A percentile compares a stretch with the other conserved stretches of the same genome.
These are phyloP conservation scores for Salix exigua DNA, from an alignment of 345 rosid species.

Conservation along the genomic window DNA sequence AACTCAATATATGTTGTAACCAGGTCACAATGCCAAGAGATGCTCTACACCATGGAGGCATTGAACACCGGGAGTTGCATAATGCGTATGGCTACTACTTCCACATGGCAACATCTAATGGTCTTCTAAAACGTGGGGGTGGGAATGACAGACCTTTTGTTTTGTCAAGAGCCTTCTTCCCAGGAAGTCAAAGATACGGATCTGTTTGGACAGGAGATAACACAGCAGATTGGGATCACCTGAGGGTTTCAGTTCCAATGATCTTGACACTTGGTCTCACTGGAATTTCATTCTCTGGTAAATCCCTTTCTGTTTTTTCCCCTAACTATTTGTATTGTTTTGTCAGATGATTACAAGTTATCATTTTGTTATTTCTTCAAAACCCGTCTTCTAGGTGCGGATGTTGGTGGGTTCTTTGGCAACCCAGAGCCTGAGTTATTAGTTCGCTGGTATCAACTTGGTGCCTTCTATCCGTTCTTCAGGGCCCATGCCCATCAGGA, in stretches of 20 bases:
- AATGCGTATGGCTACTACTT: conserved; percentile 89
- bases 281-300: conserved; percentile 88
- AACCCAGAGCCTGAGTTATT: conserved; percentile 88
- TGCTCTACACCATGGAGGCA: conserved; percentile 74
- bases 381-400: conserved; percentile 64
- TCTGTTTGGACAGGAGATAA: conserved; percentile 98
- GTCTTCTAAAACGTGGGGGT: conserved; percentile 84
- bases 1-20: conserved; percentile 8
- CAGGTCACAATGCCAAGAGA: conserved; percentile 98
- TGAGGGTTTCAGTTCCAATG: conserved; percentile 96
- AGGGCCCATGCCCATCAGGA: conserved; percentile 98
- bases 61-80: conserved; percentile 91
- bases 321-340: neutral
- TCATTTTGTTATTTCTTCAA: conserved; percentile 5
- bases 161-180: conserved; percentile 88
- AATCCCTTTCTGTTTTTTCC: conserved; percentile 5
- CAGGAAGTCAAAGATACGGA: conserved; percentile 97
- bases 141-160: conserved; percentile 96
- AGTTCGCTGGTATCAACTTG: conserved; percentile 98
- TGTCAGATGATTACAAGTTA: neutral
- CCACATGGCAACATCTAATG: conserved; percentile 98
- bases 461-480: conserved; percentile 98
- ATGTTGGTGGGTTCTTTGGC: conserved; percentile 96
- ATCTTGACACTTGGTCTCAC: conserved; percentile 80
- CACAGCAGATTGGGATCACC: conserved; percentile 93